Evolutionary conservation across 106 monocot genomes (phyloP).

Genomic region (Apostasia ramifera): DNA sequence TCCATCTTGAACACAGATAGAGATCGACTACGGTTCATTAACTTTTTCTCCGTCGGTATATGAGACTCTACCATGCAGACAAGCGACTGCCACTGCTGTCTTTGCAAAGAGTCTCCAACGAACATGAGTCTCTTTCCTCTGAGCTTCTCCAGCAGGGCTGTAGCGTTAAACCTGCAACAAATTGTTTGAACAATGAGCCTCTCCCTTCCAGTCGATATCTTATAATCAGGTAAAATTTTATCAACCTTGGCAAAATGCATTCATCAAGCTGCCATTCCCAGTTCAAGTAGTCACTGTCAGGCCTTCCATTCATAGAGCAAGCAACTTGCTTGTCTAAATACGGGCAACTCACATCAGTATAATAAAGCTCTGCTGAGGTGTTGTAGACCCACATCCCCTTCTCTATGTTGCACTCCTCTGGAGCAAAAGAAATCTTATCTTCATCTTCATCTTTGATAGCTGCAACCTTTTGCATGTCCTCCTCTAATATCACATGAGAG

Average conservation of each 20-base stretch:
- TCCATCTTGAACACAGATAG: slow-evolving; percentile 50
- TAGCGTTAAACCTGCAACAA: slow-evolving; percentile 40
- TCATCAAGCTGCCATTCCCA: slow-evolving; percentile 84
- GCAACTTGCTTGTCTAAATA: slow-evolving; percentile 51
- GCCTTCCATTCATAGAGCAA: slow-evolving; percentile 68
- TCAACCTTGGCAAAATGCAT: slow-evolving; percentile 67
- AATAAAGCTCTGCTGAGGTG: slow-evolving; percentile 29
- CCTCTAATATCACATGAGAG: slow-evolving; percentile 14
- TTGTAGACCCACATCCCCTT: slow-evolving; percentile 75
- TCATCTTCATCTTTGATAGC: slow-evolving; percentile 18
- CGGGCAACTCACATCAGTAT: slow-evolving; percentile 64
- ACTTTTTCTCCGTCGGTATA: slow-evolving; percentile 36
- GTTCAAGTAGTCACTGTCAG: slow-evolving; percentile 57
- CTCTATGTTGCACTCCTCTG: slow-evolving; percentile 42
- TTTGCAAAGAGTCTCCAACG: slow-evolving; percentile 57
- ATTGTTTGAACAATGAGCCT: not conserved
- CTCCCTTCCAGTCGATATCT: not conserved
- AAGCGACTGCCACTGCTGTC: slow-evolving; percentile 50
- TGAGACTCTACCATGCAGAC: slow-evolving; percentile 51
- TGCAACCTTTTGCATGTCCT: not conserved
- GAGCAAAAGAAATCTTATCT: slow-evolving; percentile 29
- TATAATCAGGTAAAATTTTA: not conserved
- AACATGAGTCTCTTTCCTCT: slow-evolving; percentile 75
- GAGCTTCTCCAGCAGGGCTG: slow-evolving; percentile 40
- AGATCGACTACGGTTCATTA: slow-evolving; percentile 33